A percentile compares a stretch with the other conserved stretches of the same genome.
Conservation (phyloP, 352 stramenopile species). For the Pythium rishiriense region DNA sequence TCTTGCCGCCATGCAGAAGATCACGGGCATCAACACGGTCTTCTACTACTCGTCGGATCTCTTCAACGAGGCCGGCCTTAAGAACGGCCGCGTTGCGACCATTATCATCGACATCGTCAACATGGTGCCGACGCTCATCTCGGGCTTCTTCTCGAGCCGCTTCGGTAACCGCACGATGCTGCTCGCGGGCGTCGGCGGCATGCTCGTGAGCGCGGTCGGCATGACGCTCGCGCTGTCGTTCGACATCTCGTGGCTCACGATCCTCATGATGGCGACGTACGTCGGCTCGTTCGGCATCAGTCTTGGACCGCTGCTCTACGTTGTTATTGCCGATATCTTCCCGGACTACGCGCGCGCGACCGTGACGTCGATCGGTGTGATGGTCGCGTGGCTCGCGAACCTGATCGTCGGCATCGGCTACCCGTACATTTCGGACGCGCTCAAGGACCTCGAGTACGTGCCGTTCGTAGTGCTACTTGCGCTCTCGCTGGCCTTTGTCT, state of each 20-base stretch:
- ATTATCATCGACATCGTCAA: constrained; percentile 47
- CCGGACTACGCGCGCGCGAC: constrained; percentile 46
- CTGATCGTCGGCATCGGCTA: constrained; percentile 57
- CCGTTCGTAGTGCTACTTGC: constrained; percentile 24
- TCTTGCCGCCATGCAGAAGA: constrained; percentile 44
- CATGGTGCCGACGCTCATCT: constrained; percentile 37
- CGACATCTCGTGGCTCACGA: constrained; percentile 36
- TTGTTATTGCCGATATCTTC: constrained; percentile 56
- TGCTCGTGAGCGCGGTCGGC: constrained; percentile 46
- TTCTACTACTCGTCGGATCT: constrained; percentile 55
- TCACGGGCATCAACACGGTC: constrained; percentile 62
- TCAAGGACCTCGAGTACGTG: constrained; percentile 41
- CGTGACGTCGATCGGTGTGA: constrained; percentile 17
- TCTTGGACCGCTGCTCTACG: constrained; percentile 65
- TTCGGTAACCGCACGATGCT: constrained; percentile 62
- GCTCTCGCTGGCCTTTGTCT: constrained; percentile 16
- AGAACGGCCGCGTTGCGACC: constrained; percentile 41
- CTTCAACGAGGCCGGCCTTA: constrained; percentile 38
- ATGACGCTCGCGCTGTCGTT: constrained; percentile 53
- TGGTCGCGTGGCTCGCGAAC: constrained; percentile 42
- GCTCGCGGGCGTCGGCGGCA: constrained; percentile 36
- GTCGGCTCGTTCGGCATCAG: constrained; percentile 67
- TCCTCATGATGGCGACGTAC: constrained; percentile 60
- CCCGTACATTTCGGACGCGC: constrained; percentile 47
- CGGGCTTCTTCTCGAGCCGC: constrained; percentile 38